Percentiles rank a stretch among this genome's conserved stretches.
These are phyloP conservation scores for Scheffersomyces titani DNA, from an alignment of 1,139 yeast species.

Conservation along the genomic window DNA sequence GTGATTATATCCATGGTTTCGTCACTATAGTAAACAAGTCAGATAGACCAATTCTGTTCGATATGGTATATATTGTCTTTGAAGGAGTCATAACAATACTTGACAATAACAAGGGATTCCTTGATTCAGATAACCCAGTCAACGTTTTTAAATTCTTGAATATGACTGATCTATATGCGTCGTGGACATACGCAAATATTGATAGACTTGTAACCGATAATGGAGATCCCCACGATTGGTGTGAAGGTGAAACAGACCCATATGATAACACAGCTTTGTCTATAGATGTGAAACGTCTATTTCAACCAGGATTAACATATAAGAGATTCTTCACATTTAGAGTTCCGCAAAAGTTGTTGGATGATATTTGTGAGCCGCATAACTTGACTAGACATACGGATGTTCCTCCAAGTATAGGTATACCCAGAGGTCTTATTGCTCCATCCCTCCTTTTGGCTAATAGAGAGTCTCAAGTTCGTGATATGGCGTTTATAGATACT, in stretches of 20 bases:
- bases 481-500: slow-evolving; percentile 37
- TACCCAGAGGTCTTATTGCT: slow-evolving; percentile 17
- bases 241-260: slow-evolving; percentile 49
- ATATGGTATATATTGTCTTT: slow-evolving; percentile 37
- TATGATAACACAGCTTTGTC: slow-evolving; percentile 35
- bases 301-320: slow-evolving; percentile 33
- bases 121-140: slow-evolving; percentile 28
- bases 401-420: slow-evolving; percentile 42
- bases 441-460: slow-evolving; percentile 21
- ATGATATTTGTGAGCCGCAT: slow-evolving; percentile 39
- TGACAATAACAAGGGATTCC: slow-evolving; percentile 26
- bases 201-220: slow-evolving; percentile 46
- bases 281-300: slow-evolving; percentile 31
- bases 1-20: slow-evolving; percentile 37
- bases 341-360: slow-evolving; percentile 41
- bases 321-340: slow-evolving; percentile 46
- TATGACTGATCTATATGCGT: slow-evolving; percentile 49
- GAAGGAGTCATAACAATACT: slow-evolving; percentile 31
- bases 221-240: slow-evolving; percentile 54
- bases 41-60: slow-evolving; percentile 28
- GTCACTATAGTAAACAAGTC: slow-evolving; percentile 29
- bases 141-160: slow-evolving; percentile 38
- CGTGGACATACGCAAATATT: slow-evolving; percentile 50
- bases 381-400: slow-evolving; percentile 35
- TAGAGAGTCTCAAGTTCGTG: slow-evolving; percentile 25